Evolutionary conservation across 163 green algal genomes (phyloP), one percentile per base, ranked within the genome.

Genomic region (Chlorella variabilis): DNA sequence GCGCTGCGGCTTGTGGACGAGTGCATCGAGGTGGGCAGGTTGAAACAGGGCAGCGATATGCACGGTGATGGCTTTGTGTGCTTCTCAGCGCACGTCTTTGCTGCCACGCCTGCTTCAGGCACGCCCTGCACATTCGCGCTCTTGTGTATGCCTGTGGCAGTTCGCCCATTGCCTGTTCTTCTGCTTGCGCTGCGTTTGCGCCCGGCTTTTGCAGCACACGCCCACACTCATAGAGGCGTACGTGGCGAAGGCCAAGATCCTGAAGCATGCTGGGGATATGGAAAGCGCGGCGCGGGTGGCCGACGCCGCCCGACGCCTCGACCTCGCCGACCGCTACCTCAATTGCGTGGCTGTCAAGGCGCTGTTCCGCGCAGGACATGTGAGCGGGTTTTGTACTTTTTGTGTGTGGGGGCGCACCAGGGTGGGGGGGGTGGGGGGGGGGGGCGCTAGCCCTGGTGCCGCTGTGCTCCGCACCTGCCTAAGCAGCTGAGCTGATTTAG

Each of bases 271-370:
- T 0, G 95, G 95, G 2, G 94, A 98, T 82, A 41, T 87, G 34
- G 75, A 89, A 62, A 91, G 87, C 15, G 95, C 96, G 4, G 93
- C 92, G 7, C 85, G 85, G 17, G 74, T 92, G 34, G 93, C 94
- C 20, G 93, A 98, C 61, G 85, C 90, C 0, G 95, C 93, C 0
- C 91, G 95, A 21, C 88, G 82, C 58, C 85, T 97, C 69, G 97
- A 99, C 87, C 87, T 96, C 18, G 89, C 91, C 2, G 97, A 99
- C 93, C 92, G 97, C 71, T 99, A 95, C 87, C 85, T 99, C 71
- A 99, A 99, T 92, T 94, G 87, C 75, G 71, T 92, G 70, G 91
- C 92, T 2, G 93, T 95, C 29, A 96, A 96, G 87, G 90, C 89
- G 31, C 83, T 97, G 71, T 93, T 99, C 56, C 80, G 84, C 0